Percentiles rank a stretch among this genome's conserved stretches.
These are phyloP conservation scores for Cercophora sp. DNA, from an alignment of 495 filamentous ascomycete species.

Conservation along the genomic window DNA sequence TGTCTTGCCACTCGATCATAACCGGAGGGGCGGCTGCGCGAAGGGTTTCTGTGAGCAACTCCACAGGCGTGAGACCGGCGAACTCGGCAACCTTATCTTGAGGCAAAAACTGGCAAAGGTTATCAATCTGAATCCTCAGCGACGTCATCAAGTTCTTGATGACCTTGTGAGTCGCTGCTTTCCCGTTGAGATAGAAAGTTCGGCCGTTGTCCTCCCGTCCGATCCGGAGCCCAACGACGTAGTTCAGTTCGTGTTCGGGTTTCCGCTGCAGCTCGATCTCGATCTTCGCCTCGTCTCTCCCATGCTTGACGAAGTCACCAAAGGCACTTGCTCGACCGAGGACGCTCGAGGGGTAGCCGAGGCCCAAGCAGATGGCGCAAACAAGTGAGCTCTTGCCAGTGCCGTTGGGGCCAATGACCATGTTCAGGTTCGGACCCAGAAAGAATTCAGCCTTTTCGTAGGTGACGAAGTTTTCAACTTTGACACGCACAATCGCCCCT, in stretches of 20 bases:
- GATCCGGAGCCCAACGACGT: conserved; percentile 70
- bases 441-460: conserved; percentile 87
- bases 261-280: conserved; percentile 80
- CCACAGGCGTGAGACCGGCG: conserved; percentile 75
- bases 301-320: conserved; percentile 92
- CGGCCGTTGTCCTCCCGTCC: conserved; percentile 75
- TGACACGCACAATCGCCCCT: conserved; percentile 85
- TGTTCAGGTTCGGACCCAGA: conserved; percentile 89
- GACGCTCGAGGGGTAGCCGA: conserved; percentile 79
- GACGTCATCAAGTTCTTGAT: conserved; percentile 61
- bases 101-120: conserved; percentile 94
- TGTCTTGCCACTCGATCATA: conserved; percentile 74
- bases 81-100: conserved; percentile 97
- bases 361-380: conserved; percentile 90
- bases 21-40: conserved; percentile 77
- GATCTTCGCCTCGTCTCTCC: conserved; percentile 68
- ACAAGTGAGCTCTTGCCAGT: conserved; percentile 97
- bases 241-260: conserved; percentile 53
- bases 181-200: conserved; percentile 67
- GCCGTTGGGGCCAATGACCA: conserved; percentile 98
- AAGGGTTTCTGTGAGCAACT: conserved; percentile 81
- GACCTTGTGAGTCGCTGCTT: conserved; percentile 49
- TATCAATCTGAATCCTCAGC: conserved; percentile 90
- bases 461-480: conserved; percentile 88
- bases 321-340: conserved; percentile 83